Conservation (phyloP, 805 yeast genomes). For the Sugiyamaella floridensis region DNA sequence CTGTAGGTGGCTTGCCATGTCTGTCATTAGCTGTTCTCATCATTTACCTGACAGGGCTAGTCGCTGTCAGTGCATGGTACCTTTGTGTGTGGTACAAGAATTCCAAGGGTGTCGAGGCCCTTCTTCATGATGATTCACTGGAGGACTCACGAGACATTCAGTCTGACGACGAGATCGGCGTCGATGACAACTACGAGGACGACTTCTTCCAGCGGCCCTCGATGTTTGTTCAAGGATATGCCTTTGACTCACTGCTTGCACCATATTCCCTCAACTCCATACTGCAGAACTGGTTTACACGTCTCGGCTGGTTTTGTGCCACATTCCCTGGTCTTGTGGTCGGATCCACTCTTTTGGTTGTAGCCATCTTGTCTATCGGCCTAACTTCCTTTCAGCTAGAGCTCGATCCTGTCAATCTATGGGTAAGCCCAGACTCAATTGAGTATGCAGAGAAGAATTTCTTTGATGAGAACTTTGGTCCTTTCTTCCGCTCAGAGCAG, state of each 20-base stretch:
- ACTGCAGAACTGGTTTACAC: constrained; percentile 43
- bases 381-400: constrained; percentile 53
- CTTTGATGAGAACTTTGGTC: constrained; percentile 81
- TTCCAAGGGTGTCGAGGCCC: constrained; percentile 21
- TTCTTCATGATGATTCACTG: constrained; percentile 39
- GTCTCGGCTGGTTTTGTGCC: constrained; percentile 55
- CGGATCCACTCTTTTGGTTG: constrained; percentile 35
- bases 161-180: constrained; percentile 24
- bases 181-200: neutral
- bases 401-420: constrained; percentile 70
- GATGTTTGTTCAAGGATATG: neutral
- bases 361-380: constrained; percentile 47
- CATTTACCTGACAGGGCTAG: constrained; percentile 37
- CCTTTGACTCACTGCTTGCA: constrained; percentile 1
- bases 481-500: constrained; percentile 86
- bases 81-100: neutral
- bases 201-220: neutral
- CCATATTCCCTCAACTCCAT: constrained; percentile 43
- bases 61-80: constrained; percentile 8
- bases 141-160: constrained; percentile 27
- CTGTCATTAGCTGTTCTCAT: constrained; percentile 57
- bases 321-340: constrained; percentile 49
- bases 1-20: constrained; percentile 61
- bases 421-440: constrained; percentile 80
- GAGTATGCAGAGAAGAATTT: constrained; percentile 58